Evolutionary conservation across 345 rosid species (phyloP), one percentile per base, ranked within the genome.

Genomic region (Brassica incana): DNA sequence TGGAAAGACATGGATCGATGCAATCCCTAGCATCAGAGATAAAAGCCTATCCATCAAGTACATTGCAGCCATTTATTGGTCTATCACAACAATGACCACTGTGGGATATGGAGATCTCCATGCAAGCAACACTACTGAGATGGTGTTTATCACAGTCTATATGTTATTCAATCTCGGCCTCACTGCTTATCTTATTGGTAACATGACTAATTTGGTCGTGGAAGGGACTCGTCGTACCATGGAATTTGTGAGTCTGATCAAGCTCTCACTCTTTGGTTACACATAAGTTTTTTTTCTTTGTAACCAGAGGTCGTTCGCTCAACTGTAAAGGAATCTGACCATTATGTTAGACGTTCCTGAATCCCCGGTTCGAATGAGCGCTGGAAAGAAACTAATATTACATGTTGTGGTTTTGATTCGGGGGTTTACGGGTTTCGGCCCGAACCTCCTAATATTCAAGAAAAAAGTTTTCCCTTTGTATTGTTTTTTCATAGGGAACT

Each of bases 31-130:
- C 78, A 89, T 86, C 84, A 83, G 86, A 78, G 90, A 95, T 23
- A 87, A 91, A 27, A 87, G 88, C 69, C 87, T 92, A 6, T 83
- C 92, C 88, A 86, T 89, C 38, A 74, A 91, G 35, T 95, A 95
- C 64, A 88, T 95, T 67, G 86, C 91, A 2, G 90, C 99, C 7
- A 65, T 95, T 56, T 95, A 95, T 58, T 95, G 99, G 99, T 92
- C 99, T 36, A 82, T 90, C 75, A 95, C 99, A 72, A 95, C 99
- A 83, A 92, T 95, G 99, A 91, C 91, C 58, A 95, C 99, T 0
- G 97, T 95, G 5, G 99, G 99, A 14, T 95, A 95, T 71, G 99
- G 99, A 2, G 99, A 95, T 73, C 90, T 95, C 7, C 99, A 92
- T 48, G 99, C 97, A 11, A 94, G 87, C 43, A 95, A 95, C 84